phyloP scores from a whole-genome alignment of 2,329 filamentous ascomycete genomes.

The Botryotinia globosa region DNA sequence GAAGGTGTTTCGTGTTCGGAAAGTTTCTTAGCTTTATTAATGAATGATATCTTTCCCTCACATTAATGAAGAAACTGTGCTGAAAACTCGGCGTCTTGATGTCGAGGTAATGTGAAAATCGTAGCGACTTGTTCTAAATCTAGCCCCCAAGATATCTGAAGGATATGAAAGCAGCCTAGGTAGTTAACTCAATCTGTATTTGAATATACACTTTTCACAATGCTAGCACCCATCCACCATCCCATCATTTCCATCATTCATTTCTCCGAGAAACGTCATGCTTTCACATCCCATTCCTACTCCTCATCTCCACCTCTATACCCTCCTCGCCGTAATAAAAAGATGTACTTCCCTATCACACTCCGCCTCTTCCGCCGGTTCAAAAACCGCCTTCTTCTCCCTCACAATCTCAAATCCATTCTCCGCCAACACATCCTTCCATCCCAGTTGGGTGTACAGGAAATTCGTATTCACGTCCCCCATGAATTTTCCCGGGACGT shows the following conservation, averaged over 20 bases:
- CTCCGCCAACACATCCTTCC: not conserved
- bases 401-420: conserved; percentile 2
- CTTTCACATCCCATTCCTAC: not conserved
- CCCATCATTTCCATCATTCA: too few relatives aligned
- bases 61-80: not conserved
- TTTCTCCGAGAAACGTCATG: too few relatives aligned
- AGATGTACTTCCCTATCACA: not conserved
- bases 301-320: not conserved
- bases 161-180: too few relatives aligned
- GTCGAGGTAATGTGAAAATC: not conserved
- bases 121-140: too few relatives aligned
- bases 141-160: too few relatives aligned
- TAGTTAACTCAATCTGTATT: too few relatives aligned
- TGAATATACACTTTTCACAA: too few relatives aligned
- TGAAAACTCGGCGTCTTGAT: not conserved
- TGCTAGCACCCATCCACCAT: too few relatives aligned
- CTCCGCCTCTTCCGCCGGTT: not conserved
- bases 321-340: not conserved
- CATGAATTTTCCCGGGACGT: not conserved
- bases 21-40: too few relatives aligned
- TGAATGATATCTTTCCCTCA: too few relatives aligned
- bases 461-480: not conserved
- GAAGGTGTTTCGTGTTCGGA: not conserved
- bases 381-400: not conserved
- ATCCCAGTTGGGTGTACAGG: not conserved